A percentile compares a stretch with the other conserved stretches of the same genome.
Conservation (phyloP, 1,284 basidiomycete species). For the Stereum hirsutum region DNA sequence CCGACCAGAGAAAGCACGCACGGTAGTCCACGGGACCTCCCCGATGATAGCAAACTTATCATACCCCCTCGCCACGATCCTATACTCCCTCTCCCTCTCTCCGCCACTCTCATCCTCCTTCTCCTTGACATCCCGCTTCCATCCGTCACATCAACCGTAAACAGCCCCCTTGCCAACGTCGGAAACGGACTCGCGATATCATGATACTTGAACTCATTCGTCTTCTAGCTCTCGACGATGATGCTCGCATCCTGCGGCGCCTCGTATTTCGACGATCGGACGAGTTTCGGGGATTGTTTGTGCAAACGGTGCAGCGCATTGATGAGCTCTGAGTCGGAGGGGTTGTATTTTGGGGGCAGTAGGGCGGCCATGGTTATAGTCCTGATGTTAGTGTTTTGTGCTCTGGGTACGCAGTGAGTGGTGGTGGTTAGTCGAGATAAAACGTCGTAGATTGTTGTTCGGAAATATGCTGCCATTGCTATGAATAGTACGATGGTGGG, state of each 20-base stretch:
- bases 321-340: conserved; percentile 52
- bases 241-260: conserved; percentile 46
- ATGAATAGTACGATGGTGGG: no score
- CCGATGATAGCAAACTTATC: conserved; percentile 99
- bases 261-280: conserved; percentile 42
- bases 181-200: conserved; percentile 85
- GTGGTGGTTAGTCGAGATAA: no score
- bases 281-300: conserved; percentile 45
- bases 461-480: no score
- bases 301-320: conserved; percentile 39
- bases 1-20: conserved; percentile 28
- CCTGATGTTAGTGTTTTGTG: no score
- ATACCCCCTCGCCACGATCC: conserved; percentile 89
- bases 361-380: not conserved
- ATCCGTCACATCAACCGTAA: no score
- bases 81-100: conserved; percentile 26
- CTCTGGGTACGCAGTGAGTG: no score
- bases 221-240: conserved; percentile 80
- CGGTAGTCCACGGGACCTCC: conserved; percentile 91
- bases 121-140: no score
- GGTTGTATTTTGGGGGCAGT: conserved; percentile 1
- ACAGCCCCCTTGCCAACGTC: conserved; percentile 83
- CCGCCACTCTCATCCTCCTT: conserved; percentile 17
- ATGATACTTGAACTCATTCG: conserved; percentile 93
- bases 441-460: no score